Evolutionary conservation across 202 grass and related monocot species (phyloP).

Genomic region (Setaria viridis): DNA sequence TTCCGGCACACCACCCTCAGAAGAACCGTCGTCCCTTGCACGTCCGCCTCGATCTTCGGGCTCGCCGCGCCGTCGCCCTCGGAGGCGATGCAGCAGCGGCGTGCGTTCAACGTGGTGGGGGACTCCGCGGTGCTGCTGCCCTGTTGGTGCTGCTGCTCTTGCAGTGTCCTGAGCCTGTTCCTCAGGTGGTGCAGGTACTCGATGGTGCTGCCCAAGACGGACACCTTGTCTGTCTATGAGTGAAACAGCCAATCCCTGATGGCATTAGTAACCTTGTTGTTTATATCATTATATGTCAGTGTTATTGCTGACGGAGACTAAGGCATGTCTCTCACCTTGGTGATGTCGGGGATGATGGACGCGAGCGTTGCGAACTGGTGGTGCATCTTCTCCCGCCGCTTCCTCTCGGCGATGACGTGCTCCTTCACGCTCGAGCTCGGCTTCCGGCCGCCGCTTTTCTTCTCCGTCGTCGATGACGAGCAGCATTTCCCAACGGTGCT

Average conservation of each 20-base stretch:
- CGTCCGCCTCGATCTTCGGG: background rate
- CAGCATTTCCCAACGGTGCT: background rate
- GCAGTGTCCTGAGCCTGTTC: slow-evolving; percentile 14
- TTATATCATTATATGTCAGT: background rate
- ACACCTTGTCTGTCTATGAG: slow-evolving; percentile 52
- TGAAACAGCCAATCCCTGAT: background rate
- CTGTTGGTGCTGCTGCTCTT: background rate
- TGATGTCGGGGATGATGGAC: slow-evolving; percentile 44
- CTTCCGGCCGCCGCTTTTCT: background rate
- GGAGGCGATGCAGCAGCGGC: slow-evolving; percentile 8
- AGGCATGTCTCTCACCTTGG: slow-evolving; percentile 14
- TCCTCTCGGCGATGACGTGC: slow-evolving; percentile 45
- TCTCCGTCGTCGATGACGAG: background rate
- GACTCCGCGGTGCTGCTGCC: background rate
- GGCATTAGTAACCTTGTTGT: background rate
- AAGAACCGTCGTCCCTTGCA: slow-evolving; percentile 25
- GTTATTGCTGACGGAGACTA: background rate
- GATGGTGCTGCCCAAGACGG: slow-evolving; percentile 36
- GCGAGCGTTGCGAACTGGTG: slow-evolving; percentile 40
- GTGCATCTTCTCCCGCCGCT: slow-evolving; percentile 41
- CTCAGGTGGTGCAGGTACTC: slow-evolving; percentile 33
- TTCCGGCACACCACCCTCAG: slow-evolving; percentile 35
- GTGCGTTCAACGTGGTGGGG: background rate
- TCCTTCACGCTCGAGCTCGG: background rate
- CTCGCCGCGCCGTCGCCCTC: background rate